Base-by-base conservation (phyloP, 108 stramenopile species). In the Cyclostephanos invisitatus region DNA sequence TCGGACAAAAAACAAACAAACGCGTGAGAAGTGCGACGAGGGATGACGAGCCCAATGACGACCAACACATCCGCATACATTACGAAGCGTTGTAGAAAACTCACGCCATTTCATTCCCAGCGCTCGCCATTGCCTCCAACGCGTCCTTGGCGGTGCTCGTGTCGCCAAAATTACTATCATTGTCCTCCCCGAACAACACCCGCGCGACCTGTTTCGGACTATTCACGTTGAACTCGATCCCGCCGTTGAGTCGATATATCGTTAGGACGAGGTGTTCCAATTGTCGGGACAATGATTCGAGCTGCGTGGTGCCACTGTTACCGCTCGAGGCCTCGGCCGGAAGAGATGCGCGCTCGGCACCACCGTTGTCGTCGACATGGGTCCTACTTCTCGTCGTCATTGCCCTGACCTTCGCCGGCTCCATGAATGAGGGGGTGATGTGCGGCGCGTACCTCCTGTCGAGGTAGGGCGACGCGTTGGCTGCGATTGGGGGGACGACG, bases 61-160 rank as follows among this genome's bases (percentile, higher is more conserved):
- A 40, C 3, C 7, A 7, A 11, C 40, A 51, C 50, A 51, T n/a
- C 14, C 8, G 4, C 50, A 53, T 53, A 20, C 4, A 53, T 7
- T n/a, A n/a, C 20, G 14, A 7, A 3, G 51, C n/a, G 24, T 53
- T 1, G 20, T n/a, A 7, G 3, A 29, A 56, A 57, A 57, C 56
- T 57, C 11, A 57, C 36, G 77, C 77, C 77, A 78, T 61, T 51
- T 59, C 58, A 53, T 89, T 87, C n/a, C 85, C 85, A 6, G 73
- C 70, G 28, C 73, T 77, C 24, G 89, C 91, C 83, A 92, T 83
- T 0, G 87, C 90, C 46, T 93, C 91, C 65, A 95, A 51, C 6
- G 72, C 81, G 32, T 79, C 81, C 72, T 91, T 92, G 72, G 81
- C 86, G 38, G 93, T 91, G 47, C 86, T 77, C 29, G 74, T 64